A percentile compares a stretch with the other conserved stretches of the same genome.
Evolutionary conservation across 345 rosid genomes (phyloP).

Genomic region (Nasturtium officinale): DNA sequence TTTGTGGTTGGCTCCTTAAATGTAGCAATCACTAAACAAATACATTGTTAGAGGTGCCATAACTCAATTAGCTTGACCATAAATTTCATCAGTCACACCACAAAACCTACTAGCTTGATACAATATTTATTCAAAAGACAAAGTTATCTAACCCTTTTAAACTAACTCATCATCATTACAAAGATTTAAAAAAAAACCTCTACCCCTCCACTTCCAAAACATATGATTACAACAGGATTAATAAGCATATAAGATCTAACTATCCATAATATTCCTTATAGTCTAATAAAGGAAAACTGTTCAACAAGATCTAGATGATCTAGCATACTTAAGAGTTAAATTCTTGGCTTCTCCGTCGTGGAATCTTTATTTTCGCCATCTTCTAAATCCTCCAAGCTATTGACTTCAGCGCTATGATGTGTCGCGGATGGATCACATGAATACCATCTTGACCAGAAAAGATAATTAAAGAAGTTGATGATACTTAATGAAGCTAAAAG

Average conservation of each 20-base stretch:
- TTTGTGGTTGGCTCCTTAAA: constrained; percentile 11
- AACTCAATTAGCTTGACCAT: neutral
- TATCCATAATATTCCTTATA: constrained; percentile 11
- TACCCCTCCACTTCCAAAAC: constrained; percentile 37
- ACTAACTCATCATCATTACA: constrained; percentile 40
- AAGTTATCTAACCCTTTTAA: constrained; percentile 35
- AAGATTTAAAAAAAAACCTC: constrained; percentile 13
- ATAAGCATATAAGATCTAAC: constrained; percentile 25
- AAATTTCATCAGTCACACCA: neutral
- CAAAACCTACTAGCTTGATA: constrained; percentile 31
- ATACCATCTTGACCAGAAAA: constrained; percentile 62
- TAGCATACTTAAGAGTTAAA: constrained; percentile 14
- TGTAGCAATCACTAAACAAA: neutral
- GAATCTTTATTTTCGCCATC: constrained; percentile 14
- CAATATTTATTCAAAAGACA: constrained; percentile 22
- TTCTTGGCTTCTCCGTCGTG: constrained; percentile 21
- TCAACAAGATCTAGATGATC: constrained; percentile 12
- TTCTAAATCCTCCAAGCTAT: constrained; percentile 41
- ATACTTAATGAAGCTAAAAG: constrained; percentile 61
- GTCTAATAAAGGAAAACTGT: neutral
- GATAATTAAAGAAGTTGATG: constrained; percentile 56
- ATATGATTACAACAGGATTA: constrained; percentile 36
- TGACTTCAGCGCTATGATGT: constrained; percentile 47
- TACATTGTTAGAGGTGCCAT: neutral
- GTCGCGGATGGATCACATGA: constrained; percentile 51